Conservation (phyloP, 495 filamentous ascomycete genomes). For the Talaromyces borbonicus region DNA sequence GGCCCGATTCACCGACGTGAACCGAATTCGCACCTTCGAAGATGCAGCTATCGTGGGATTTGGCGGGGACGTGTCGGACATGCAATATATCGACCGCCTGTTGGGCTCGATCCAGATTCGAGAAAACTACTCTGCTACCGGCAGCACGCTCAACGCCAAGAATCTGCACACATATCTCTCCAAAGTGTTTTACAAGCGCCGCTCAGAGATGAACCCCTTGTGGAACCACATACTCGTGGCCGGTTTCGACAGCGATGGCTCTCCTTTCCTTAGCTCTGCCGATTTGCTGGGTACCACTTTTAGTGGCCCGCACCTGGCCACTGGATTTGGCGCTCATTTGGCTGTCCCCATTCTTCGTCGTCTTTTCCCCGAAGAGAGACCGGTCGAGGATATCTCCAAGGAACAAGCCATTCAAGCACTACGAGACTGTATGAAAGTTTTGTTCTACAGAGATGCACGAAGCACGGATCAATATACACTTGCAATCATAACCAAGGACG, state of each 20-base stretch:
- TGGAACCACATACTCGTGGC: constrained; percentile 93
- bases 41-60: constrained; percentile 68
- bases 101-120: constrained; percentile 75
- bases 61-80: constrained; percentile 92
- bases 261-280: constrained; percentile 81
- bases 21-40: constrained; percentile 74
- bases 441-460: constrained; percentile 94
- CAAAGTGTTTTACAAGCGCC: constrained; percentile 90
- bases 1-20: constrained; percentile 91
- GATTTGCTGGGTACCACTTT: constrained; percentile 93
- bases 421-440: constrained; percentile 92
- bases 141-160: constrained; percentile 64
- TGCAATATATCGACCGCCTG: constrained; percentile 93
- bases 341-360: constrained; percentile 84
- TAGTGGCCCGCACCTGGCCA: constrained; percentile 75
- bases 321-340: constrained; percentile 86
- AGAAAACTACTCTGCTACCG: constrained; percentile 67
- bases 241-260: constrained; percentile 66
- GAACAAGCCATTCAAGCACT: constrained; percentile 73
- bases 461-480: constrained; percentile 86
- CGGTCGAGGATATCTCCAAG: constrained; percentile 55
- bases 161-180: constrained; percentile 93
- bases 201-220: constrained; percentile 89
- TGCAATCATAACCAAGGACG: constrained; percentile 74
- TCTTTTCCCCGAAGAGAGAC: constrained; percentile 68